Evolutionary conservation across 202 grass and related monocot species (phyloP), one percentile per base, ranked within the genome.

Genomic region (Hordeum pubiflorum): DNA sequence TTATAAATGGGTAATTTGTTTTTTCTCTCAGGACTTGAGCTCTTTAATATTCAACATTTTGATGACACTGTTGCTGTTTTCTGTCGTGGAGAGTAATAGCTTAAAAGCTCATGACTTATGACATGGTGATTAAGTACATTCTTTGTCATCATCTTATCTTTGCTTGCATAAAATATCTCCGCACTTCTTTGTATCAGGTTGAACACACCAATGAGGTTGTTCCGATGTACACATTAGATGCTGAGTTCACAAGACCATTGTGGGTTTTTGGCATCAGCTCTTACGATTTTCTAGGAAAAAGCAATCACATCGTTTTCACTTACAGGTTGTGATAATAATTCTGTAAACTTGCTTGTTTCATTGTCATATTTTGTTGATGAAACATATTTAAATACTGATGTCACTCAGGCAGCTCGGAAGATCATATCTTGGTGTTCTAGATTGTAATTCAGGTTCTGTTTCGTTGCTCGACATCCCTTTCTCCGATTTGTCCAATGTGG

Each of bases 231-330:
- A 44, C 81, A 22, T 58, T 97, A 20, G 88, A 97, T 84, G 94
- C 94, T 82, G 92, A 97, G 69, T 97, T 97, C 77, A 91, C 94
- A 73, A 87, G 76, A 44, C 92, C 94, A 62, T 67, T 97, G 21
- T 97, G 94, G 94, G 86, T 92, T 83, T 97, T 89, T 82, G 94
- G 92, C 79, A 93, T 91, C 61, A 94, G 76, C 73, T 97, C 92
- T 18, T 97, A 94, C 10, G 88, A 83, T 91, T 97, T 97, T 89
- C 83, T 91, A 79, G 86, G 87, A 40, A 86, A 83, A 69, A 82
- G 79, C 75, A 73, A 92, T 84, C 84, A 66, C 78, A 89, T 94
- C 29, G 26, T 97, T 71, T 93, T 93, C 77, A 97, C 86, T 78
- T 97, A 97, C 88, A 97, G 92, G 92, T 97, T 84, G 72, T 62